Percentiles rank a stretch among this genome's conserved stretches.
These are phyloP conservation scores for Blastocystis sp. DNA, from an alignment of 352 stramenopile species.

Conservation along the genomic window DNA sequence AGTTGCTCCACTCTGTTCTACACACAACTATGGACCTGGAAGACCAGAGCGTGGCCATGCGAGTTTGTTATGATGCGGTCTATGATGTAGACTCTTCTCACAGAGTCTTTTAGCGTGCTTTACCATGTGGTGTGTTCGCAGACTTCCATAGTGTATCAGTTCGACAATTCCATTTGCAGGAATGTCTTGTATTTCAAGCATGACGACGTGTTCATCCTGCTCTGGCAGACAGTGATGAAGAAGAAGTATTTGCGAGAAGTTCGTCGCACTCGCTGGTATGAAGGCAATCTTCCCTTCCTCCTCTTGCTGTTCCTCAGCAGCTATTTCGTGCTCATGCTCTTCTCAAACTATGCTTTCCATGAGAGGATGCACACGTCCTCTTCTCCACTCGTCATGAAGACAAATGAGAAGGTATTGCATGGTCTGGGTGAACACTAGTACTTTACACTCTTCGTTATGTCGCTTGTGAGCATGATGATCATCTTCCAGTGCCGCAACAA, in stretches of 20 bases:
- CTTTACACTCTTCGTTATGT: slow-evolving; percentile 1
- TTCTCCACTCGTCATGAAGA: not conserved
- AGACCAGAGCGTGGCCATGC: not conserved
- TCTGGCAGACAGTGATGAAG: not conserved
- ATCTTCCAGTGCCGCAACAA: not conserved
- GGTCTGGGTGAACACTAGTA: not conserved
- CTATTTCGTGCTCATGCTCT: not conserved
- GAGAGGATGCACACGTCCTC: not conserved
- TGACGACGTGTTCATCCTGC: not conserved
- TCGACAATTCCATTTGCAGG: not conserved
- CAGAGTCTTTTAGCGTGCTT: not conserved
- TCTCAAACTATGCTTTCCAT: not conserved
- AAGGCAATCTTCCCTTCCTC: not conserved
- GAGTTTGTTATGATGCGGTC: not conserved
- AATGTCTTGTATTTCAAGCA: not conserved
- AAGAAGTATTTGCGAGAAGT: not conserved
- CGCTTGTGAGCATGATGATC: not conserved
- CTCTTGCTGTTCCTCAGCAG: not conserved
- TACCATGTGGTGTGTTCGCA: slow-evolving; percentile 15
- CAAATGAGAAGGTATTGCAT: not conserved
- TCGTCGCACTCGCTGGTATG: not conserved
- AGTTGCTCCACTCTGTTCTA: slow-evolving; percentile 7
- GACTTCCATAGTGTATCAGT: not conserved
- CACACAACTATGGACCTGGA: not conserved
- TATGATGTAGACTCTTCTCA: not conserved